A percentile compares a stretch with the other conserved stretches of the same genome.
Conservation (phyloP, 129 eudicot species). For the Pittosporum tobira region DNA sequence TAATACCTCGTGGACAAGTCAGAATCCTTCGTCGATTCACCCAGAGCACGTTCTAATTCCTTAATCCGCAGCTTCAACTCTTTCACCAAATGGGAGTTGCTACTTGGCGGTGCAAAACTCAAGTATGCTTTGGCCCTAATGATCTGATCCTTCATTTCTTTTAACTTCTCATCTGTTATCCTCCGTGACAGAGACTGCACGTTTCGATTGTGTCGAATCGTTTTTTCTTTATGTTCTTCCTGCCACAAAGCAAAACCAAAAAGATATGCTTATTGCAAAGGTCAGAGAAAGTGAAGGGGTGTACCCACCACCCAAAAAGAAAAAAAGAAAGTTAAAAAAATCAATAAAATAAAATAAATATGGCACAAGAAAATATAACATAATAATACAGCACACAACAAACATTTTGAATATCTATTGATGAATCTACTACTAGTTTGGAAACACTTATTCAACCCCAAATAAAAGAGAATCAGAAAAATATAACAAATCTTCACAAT, state of each 20-base stretch:
- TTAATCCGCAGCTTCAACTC: slow-evolving; percentile 71
- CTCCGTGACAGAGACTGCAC: slow-evolving; percentile 20
- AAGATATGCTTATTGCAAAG: slow-evolving; percentile 1
- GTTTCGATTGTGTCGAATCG: slow-evolving; percentile 25
- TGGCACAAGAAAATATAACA: too few species aligned
- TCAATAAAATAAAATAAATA: too few species aligned
- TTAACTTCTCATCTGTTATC: slow-evolving; percentile 47
- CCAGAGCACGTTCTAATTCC: slow-evolving; percentile 61
- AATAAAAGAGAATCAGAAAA: too few species aligned
- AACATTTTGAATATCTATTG: too few species aligned
- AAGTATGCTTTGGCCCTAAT: slow-evolving; percentile 83
- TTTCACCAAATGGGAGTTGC: slow-evolving; percentile 69
- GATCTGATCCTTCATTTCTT: slow-evolving; percentile 88
- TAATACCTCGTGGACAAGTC: slow-evolving; percentile 68
- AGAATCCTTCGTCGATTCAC: slow-evolving; percentile 57
- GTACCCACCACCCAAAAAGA: too few species aligned
- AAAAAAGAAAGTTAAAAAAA: too few species aligned
- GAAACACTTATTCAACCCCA: too few species aligned
- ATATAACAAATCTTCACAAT: too few species aligned
- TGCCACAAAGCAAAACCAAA: slow-evolving; percentile 23
- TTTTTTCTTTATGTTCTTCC: slow-evolving; percentile 32
- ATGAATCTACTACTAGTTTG: too few species aligned
- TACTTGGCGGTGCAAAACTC: slow-evolving; percentile 52
- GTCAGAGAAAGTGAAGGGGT: background rate
- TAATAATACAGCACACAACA: too few species aligned